A percentile compares a stretch with the other conserved stretches of the same genome.
phyloP scores from a whole-genome alignment of 164 flowering plant species.

The Pachysandra terminalis region DNA sequence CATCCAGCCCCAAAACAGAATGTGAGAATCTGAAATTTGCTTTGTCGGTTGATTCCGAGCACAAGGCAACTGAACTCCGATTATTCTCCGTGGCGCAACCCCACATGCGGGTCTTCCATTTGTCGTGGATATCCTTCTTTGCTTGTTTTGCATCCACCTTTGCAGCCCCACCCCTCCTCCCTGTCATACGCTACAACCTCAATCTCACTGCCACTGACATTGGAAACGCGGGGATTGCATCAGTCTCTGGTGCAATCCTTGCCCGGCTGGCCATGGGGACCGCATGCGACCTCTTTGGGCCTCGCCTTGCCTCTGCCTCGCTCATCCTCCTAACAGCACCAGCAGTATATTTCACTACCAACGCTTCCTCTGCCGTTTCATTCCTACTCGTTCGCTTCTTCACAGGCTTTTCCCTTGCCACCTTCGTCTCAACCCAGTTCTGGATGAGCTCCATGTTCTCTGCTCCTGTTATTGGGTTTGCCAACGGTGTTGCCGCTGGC shows the following conservation, averaged over 20 bases:
- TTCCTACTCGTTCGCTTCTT: slow-evolving; percentile 72
- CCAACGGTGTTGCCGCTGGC: slow-evolving; percentile 71
- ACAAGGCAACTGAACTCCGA: slow-evolving; percentile 62
- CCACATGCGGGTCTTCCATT: slow-evolving; percentile 85
- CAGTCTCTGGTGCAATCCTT: slow-evolving; percentile 78
- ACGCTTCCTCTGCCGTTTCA: slow-evolving; percentile 32
- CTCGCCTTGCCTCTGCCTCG: slow-evolving; percentile 70
- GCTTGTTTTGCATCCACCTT: slow-evolving; percentile 79
- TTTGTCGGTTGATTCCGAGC: slow-evolving; percentile 77
- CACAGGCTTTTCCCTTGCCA: slow-evolving; percentile 82
- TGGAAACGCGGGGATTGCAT: slow-evolving; percentile 84
- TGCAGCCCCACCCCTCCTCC: slow-evolving; percentile 81
- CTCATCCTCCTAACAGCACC: slow-evolving; percentile 69
- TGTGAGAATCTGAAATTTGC: slow-evolving; percentile 30
- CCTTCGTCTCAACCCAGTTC: slow-evolving; percentile 82
- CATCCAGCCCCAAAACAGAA: slow-evolving; percentile 1
- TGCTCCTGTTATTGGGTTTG: slow-evolving; percentile 52
- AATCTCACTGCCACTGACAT: slow-evolving; percentile 72
- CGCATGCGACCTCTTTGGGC: slow-evolving; percentile 79
- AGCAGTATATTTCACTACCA: slow-evolving; percentile 54
- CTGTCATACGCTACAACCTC: slow-evolving; percentile 79
- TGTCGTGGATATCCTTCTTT: slow-evolving; percentile 82
- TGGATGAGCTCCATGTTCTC: slow-evolving; percentile 98
- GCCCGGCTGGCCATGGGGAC: slow-evolving; percentile 79
- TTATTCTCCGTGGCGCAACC: slow-evolving; percentile 52